A percentile compares a stretch with the other conserved stretches of the same genome.
phyloP scores from a whole-genome alignment of 306 rosid genomes.

The Gastrolobium villosum region DNA sequence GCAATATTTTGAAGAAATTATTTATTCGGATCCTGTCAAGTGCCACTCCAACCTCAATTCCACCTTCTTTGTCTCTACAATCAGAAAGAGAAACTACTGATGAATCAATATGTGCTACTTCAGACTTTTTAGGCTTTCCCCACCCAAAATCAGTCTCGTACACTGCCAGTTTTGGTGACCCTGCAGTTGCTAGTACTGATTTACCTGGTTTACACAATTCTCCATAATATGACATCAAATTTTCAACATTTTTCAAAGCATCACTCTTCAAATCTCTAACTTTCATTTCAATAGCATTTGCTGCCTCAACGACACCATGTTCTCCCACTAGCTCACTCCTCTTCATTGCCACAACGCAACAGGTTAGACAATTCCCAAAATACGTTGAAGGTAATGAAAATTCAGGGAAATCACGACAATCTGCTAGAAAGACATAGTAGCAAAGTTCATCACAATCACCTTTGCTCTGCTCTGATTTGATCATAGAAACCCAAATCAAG shows the following conservation, averaged over 20 bases:
- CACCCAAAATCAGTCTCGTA: too few relatives aligned
- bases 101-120: constrained; percentile 35
- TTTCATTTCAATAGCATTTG: constrained; percentile 38
- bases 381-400: constrained; percentile 43
- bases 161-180: constrained; percentile 47
- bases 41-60: constrained; percentile 46
- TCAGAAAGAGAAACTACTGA: constrained; percentile 43
- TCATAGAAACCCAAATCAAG: constrained; percentile 40
- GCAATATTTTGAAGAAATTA: constrained; percentile 11
- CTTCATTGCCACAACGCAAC: background rate
- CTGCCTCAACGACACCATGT: constrained; percentile 44
- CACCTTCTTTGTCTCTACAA: constrained; percentile 9
- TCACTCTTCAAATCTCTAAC: constrained; percentile 36
- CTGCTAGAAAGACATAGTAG: constrained; percentile 42
- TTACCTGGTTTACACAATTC: background rate
- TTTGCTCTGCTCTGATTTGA: constrained; percentile 14
- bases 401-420: constrained; percentile 45
- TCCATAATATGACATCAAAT: too few relatives aligned
- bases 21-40: constrained; percentile 1
- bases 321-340: constrained; percentile 41
- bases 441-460: background rate
- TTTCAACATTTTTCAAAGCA: constrained; percentile 41
- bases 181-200: background rate
- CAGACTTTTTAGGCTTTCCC: constrained; percentile 51
- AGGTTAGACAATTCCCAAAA: constrained; percentile 49